phyloP scores from a whole-genome alignment of 805 yeast species.

The Saccharomycopsis babjevae region DNA sequence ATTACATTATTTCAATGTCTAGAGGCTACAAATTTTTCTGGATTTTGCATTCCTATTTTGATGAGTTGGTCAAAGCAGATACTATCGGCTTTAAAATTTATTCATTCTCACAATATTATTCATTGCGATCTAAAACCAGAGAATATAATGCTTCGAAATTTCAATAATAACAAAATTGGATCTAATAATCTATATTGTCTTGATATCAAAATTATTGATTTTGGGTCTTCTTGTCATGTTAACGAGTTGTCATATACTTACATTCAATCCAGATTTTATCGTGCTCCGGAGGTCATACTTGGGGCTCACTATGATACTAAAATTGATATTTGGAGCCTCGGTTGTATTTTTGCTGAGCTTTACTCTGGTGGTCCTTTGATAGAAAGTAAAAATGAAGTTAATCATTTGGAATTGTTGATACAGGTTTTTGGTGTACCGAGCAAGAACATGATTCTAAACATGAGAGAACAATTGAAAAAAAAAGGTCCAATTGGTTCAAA shows the following conservation, averaged over 20 bases:
- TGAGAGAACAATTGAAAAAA: conserved; percentile 30
- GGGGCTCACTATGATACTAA: conserved; percentile 69
- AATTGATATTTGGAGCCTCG: conserved; percentile 89
- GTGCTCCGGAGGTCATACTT: conserved; percentile 69
- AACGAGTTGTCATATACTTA: conserved; percentile 68
- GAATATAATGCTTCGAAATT: conserved; percentile 51
- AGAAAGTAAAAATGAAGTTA: conserved; percentile 76
- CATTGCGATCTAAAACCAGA: conserved; percentile 89
- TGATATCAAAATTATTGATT: conserved; percentile 63
- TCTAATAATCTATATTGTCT: conserved; percentile 23
- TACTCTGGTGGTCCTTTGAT: conserved; percentile 77
- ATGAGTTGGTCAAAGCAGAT: conserved; percentile 43
- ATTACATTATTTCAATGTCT: conserved; percentile 54
- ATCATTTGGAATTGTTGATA: conserved; percentile 64
- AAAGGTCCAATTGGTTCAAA: conserved; percentile 27
- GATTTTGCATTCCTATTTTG: conserved; percentile 35
- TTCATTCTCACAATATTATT: conserved; percentile 48
- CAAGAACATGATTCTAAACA: conserved; percentile 28
- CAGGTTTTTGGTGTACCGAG: conserved; percentile 80
- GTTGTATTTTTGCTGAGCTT: conserved; percentile 81
- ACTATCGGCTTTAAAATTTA: conserved; percentile 45
- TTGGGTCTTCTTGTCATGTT: conserved; percentile 57
- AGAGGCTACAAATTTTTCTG: conserved; percentile 40
- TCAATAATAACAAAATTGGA: conserved; percentile 22
- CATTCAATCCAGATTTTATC: conserved; percentile 70